Evolutionary conservation across 2,329 filamentous ascomycete species (phyloP), one percentile per base, ranked within the genome.

Genomic region (Fusarium secorum): DNA sequence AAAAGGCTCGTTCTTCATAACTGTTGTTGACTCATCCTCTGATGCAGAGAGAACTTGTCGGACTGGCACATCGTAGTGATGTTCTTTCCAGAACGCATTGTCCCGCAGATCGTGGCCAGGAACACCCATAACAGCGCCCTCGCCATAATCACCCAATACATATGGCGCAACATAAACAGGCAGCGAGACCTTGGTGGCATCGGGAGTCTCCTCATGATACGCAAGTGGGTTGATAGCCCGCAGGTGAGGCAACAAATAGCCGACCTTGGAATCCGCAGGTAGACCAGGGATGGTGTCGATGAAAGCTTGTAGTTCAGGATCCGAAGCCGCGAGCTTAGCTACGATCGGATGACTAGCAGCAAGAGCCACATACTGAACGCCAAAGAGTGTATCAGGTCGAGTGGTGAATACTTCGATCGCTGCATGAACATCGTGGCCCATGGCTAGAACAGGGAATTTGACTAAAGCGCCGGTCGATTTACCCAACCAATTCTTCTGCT

Each of bases 101-200:
- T 97, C 94, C 56, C 93, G 87, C 8, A 85, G 78, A 79, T 97
- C 94, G 76, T 97, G 94, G 4, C 90, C 94, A 0, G 94, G 94
- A 11, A 97, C 94, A 45, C 94, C 94, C 94, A 97, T 97, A 4
- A 97, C 91, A 14, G 94, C 94, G 2, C 94, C 94, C 72, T 94
- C 92, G 20, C 94, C 93, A 73, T 97, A 96, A 76, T 94, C 92
- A 30, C 91, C 91, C 9, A 97, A 84, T 15, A 97, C 94, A 77
- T 97, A 97, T 0, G 93, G 91, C 14, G 94, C 93, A 26, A 93
- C 91, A 75, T 91, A 97, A 9, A 97, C 85, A 2, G 94, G 93
- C 9, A 97, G 74, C 11, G 86, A 84, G 70, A 86, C 76, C 76
- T 88, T 86, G 36, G 83, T 84, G 3, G 83, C 82, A n/a, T 85